Evolutionary conservation across 176 grass and related monocot genomes (phyloP).

Genomic region (Bromus sterilis): DNA sequence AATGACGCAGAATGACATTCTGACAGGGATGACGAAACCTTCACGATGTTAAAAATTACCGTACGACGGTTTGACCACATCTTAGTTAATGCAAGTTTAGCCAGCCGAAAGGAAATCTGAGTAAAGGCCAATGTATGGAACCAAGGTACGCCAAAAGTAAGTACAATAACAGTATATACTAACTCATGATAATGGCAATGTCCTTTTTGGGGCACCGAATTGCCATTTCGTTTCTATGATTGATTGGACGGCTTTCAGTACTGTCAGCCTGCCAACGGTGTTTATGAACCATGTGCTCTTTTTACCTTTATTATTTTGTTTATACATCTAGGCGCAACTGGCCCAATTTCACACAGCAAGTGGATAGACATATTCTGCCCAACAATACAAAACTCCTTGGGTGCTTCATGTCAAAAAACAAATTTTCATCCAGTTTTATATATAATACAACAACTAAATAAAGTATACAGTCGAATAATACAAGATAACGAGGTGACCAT

Average conservation of each 20-base stretch:
- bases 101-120: neutral
- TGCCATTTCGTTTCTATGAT: constrained; percentile 17
- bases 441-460: no score
- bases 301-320: neutral
- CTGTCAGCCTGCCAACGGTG: constrained; percentile 21
- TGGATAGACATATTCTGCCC: no score
- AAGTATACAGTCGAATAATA: no score
- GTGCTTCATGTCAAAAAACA: no score
- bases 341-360: no score
- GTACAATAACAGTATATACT: neutral
- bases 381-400: no score
- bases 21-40: neutral
- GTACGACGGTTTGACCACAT: neutral
- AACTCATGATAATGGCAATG: neutral
- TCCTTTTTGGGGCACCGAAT: neutral
- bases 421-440: no score
- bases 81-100: neutral
- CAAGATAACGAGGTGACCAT: no score
- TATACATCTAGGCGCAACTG: neutral
- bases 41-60: neutral
- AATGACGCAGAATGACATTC: neutral
- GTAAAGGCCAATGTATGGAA: neutral
- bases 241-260: neutral
- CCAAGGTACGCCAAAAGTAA: constrained; percentile 10
- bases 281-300: constrained; percentile 9